phyloP scores from a whole-genome alignment of 805 yeast genomes.

The Candida ortonii region DNA sequence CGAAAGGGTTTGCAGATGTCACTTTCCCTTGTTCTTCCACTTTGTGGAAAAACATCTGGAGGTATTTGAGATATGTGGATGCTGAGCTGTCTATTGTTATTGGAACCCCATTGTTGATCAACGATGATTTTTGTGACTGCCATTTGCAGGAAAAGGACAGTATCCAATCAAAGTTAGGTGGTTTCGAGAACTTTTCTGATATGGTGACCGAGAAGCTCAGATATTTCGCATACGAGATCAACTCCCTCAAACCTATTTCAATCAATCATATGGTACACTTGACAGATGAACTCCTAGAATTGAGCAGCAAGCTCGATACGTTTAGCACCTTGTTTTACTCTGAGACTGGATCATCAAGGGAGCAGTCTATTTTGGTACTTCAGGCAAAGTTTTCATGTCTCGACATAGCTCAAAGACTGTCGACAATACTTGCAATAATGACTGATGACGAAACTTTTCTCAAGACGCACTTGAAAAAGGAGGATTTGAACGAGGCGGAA shows the following conservation, averaged over 20 bases:
- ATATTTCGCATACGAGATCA: constrained; percentile 3
- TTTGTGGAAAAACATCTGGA: constrained; percentile 19
- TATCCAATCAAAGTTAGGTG: background rate
- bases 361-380: too few relatives aligned
- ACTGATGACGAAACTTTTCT: constrained; percentile 4
- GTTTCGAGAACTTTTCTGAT: constrained; percentile 2
- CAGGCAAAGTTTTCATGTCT: constrained; percentile 8
- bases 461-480: constrained; percentile 4
- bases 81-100: constrained; percentile 14
- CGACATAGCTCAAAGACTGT: constrained; percentile 8
- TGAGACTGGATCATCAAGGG: too few relatives aligned
- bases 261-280: background rate
- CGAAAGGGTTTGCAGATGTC: constrained; percentile 1
- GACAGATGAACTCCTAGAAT: constrained; percentile 3
- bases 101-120: constrained; percentile 24
- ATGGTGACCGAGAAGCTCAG: constrained; percentile 3
- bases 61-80: constrained; percentile 17
- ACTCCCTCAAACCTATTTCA: constrained; percentile 2
- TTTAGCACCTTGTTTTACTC: constrained; percentile 5
- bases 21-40: constrained; percentile 5
- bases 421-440: constrained; percentile 4
- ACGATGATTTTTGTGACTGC: constrained; percentile 18
- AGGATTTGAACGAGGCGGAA: constrained; percentile 7
- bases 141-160: constrained; percentile 1
- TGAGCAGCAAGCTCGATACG: constrained; percentile 4